Conservation (phyloP, 176 grass and related monocot genomes). For the Juncus inflexus region DNA sequence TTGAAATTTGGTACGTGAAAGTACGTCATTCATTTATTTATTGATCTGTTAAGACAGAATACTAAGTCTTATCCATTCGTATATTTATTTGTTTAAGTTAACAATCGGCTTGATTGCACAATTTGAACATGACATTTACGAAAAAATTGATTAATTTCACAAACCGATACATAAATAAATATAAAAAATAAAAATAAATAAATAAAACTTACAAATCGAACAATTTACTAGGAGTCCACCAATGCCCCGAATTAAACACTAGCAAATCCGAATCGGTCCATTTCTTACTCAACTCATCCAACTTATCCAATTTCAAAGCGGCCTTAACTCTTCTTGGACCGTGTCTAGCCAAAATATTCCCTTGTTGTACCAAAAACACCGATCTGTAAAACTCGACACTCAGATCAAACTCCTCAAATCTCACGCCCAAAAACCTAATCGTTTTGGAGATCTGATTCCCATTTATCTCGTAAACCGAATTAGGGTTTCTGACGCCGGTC, state of each 20-base stretch:
- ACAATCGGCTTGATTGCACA: no score
- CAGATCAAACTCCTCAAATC: constrained; percentile 67
- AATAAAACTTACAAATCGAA: constrained; percentile 87
- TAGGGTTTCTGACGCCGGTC: constrained; percentile 64
- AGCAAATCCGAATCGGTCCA: constrained; percentile 73
- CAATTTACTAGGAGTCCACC: constrained; percentile 96
- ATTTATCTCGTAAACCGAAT: constrained; percentile 83
- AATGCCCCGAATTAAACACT: constrained; percentile 96
- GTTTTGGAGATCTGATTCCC: constrained; percentile 86
- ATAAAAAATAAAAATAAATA: background rate
- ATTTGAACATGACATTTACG: background rate
- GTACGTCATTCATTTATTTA: no score
- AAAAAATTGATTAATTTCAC: background rate
- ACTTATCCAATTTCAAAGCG: constrained; percentile 67
- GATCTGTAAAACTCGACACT: constrained; percentile 86
- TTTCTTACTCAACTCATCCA: constrained; percentile 62
- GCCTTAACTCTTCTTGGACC: constrained; percentile 46
- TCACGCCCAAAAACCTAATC: constrained; percentile 75
- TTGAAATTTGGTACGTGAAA: no score
- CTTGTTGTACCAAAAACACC: constrained; percentile 78
- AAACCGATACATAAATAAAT: background rate
- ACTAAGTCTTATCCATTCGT: no score
- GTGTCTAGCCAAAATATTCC: constrained; percentile 33
- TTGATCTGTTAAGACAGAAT: no score
- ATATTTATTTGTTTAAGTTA: no score